Percentiles rank a stretch among this genome's conserved stretches.
Conservation (phyloP, 2,329 filamentous ascomycete species). For the Talaromyces sp. region DNA sequence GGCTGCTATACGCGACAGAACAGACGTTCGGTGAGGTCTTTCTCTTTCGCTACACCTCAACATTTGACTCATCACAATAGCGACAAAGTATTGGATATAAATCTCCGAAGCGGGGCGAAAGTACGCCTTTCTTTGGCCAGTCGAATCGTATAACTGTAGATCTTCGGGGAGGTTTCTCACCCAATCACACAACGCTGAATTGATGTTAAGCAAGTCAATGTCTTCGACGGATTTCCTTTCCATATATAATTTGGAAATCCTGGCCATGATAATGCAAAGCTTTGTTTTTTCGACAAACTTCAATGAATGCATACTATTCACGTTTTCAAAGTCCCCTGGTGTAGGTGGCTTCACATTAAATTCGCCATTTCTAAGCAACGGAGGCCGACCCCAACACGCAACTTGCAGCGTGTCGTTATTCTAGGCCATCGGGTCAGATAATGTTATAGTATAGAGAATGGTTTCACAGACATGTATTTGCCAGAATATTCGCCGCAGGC, state of each 20-base stretch:
- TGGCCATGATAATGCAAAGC: conserved; percentile 2
- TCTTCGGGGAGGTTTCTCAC: conserved; percentile 2
- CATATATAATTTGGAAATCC: conserved; percentile 3
- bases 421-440: not conserved
- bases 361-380: not conserved
- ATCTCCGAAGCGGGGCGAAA: conserved; percentile 4
- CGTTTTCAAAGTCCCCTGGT: conserved; percentile 1
- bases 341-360: conserved; percentile 1
- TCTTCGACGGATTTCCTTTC: not conserved
- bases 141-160: not conserved
- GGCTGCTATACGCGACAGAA: conserved; percentile 3
- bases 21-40: not conserved
- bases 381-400: conserved; percentile 2
- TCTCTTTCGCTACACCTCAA: not conserved
- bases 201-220: not conserved
- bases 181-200: conserved; percentile 2
- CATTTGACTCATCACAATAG: conserved; percentile 8
- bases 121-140: not conserved
- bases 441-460: not conserved
- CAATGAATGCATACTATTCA: not conserved
- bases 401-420: conserved; percentile 6
- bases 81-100: conserved; percentile 5
- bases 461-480: conserved; percentile 2
- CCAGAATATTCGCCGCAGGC: conserved; percentile 5
- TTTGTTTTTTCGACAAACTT: conserved; percentile 5